Base-by-base conservation (phyloP, 176 grass and related monocot species). In the Oryza glumipatula region DNA sequence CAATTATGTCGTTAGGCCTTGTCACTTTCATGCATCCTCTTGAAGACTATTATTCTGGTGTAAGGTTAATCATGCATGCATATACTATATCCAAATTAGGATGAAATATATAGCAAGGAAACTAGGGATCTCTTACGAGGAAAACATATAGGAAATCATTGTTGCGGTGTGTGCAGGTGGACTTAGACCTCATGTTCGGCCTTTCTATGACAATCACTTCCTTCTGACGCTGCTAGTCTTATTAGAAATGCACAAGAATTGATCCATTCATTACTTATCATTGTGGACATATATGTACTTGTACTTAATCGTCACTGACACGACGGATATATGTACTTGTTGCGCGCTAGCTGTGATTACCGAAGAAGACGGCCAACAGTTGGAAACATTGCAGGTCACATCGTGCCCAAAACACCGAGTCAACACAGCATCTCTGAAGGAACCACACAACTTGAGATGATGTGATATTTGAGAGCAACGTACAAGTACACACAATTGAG, bases 341-440 rank as follows among this genome's bases (percentile, higher is more conserved):
- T 11, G n/a, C 58, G 43, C 9, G 9, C 7, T 44, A 22, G 58
- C 58, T 23, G 21, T 23, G 58, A n/a, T 23, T 23, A 63, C 58
- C 21, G 52, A 63, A 63, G 58, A 11, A 11, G 19, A 63, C 21
- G 58, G 10, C 58, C 21, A 23, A 23, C 8, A 10, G 58, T 11
- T 63, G 58, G 58, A 63, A 63, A 63, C 58, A 10, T 63, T 63
- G 58, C n/a, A 63, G n/a, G 58, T 63, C 58, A 63, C 58, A 63
- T 63, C n/a, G 58, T 22, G 58, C 58, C 8, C 2, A 63, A 63
- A 22, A 63, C 58, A 63, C 16, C 0, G 21, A 63, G 58, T 63
- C 21, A 63, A 63, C 58, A n/a, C 58, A 63, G 54, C 58, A 63
- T 63, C 58, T 63, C 19, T n/a, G 54, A 58, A 63, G 3, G n/a